These are phyloP conservation scores for Monilinia fructigena DNA, from an alignment of 2,329 filamentous ascomycete genomes.

Conservation along the genomic window DNA sequence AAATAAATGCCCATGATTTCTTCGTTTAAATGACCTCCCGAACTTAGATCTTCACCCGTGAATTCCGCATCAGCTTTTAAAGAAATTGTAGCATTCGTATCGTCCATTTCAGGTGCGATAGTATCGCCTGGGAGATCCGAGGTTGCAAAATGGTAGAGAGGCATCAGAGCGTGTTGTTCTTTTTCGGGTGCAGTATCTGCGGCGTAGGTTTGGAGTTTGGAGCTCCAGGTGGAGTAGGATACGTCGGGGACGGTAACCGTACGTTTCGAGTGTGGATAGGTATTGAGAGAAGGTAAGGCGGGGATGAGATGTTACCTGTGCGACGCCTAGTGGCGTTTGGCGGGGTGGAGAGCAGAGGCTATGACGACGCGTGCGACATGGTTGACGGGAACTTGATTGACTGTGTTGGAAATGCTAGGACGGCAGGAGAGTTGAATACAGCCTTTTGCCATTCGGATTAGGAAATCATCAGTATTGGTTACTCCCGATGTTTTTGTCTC, in stretches of 20 bases:
- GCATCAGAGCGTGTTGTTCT: conserved; percentile 69
- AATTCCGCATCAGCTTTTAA: conserved; percentile 58
- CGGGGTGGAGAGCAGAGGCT: conserved; percentile 52
- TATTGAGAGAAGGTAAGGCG: conserved; percentile 76
- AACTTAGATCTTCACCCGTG: conserved; percentile 35
- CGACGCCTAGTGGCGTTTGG: conserved; percentile 50
- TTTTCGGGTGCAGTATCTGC: conserved; percentile 48
- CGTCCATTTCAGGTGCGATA: conserved; percentile 68
- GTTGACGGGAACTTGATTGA: conserved; percentile 85
- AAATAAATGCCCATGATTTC: conserved; percentile 39
- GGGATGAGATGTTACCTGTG: conserved; percentile 78
- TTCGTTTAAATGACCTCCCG: conserved; percentile 35
- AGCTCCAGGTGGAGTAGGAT: conserved; percentile 67
- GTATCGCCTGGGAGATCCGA: conserved; percentile 66
- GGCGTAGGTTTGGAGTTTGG: conserved; percentile 58
- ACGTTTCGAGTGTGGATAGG: conserved; percentile 66
- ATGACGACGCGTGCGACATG: conserved; percentile 81
- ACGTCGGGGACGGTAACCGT: conserved; percentile 72
- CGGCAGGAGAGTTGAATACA: conserved; percentile 74
- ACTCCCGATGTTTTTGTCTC: conserved; percentile 66
- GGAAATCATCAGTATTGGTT: conserved; percentile 83
- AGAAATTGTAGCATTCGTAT: conserved; percentile 62
- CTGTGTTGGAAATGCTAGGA: conserved; percentile 78
- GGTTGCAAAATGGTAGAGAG: conserved; percentile 71
- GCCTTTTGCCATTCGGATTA: conserved; percentile 82